These are phyloP conservation scores for Nemania abortiva DNA, from an alignment of 2,329 filamentous ascomycete genomes.

Conservation along the genomic window DNA sequence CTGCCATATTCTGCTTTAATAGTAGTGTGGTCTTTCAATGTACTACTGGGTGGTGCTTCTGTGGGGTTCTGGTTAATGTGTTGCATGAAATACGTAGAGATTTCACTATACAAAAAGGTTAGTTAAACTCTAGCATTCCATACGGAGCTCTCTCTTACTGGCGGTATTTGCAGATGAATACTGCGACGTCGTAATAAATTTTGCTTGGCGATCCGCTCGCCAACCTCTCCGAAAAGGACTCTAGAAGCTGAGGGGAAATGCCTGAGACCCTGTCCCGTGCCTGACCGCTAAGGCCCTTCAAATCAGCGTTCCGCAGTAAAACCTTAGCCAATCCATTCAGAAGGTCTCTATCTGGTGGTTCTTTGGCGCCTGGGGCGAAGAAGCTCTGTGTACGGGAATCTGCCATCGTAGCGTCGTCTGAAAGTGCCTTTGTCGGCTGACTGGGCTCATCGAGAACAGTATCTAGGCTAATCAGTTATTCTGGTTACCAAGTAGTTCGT, in stretches of 20 bases:
- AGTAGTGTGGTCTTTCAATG: background rate
- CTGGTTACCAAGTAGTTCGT: background rate
- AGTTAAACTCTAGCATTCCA: background rate
- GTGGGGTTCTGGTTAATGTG: no score
- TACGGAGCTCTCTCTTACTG: background rate
- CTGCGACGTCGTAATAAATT: background rate
- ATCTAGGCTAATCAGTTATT: background rate
- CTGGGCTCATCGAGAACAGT: background rate
- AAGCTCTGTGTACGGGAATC: background rate
- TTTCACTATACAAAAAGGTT: background rate
- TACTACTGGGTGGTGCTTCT: background rate
- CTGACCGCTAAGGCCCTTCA: background rate
- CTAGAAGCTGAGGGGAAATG: background rate
- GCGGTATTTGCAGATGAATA: background rate
- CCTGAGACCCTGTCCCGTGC: background rate
- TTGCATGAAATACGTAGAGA: no score
- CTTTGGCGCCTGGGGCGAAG: no score
- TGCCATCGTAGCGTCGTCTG: background rate
- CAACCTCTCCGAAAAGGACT: slow-evolving; percentile 2
- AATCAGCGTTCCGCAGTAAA: background rate
- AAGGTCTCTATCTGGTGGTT: background rate
- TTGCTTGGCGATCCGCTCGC: background rate
- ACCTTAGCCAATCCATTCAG: background rate
- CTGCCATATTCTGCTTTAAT: background rate
- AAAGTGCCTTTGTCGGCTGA: background rate